Evolutionary conservation across 331 rosid genomes (phyloP), one percentile per base, ranked within the genome.

Genomic region (Erythrophleum ivorense): DNA sequence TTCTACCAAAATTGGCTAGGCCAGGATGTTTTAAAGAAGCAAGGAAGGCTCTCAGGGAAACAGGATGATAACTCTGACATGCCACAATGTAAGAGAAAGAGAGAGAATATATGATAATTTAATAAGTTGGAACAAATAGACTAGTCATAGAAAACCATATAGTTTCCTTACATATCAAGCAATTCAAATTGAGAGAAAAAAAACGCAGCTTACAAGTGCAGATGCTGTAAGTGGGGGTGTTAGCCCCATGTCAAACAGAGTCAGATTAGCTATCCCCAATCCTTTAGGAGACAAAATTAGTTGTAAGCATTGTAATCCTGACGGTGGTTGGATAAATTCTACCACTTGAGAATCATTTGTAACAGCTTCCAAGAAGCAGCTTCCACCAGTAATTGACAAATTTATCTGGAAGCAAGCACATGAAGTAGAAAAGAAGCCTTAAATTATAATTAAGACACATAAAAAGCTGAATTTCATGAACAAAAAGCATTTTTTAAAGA

Each of bases 351-450:
- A 88, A 91, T 91, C 89, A 76, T 95, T 93, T 73, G 90, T 90
- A 84, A 70, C 78, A 67, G 92, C 91, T 85, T 95, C 97, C 90
- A 95, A 82, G 84, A 89, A 91, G 91, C 98, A 90, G 94, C 99
- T 95, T 81, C 99, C 99, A 65, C 99, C 99, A 81, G 85, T 86
- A 74, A 91, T 93, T 62, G 93, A 87, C 86, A 95, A 77, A 71
- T 89, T 89, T 49, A 83, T 88, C 98, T 94, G 86, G 62, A 86
- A 67, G 76, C 59, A 71, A 60, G 52, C 53, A 64, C 60, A 55
- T 15, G 73, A 77, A 70, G 78, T 60, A 80, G 60, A 53, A 65
- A 65, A 79, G 19, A 33, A 33, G 59, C 62, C 16, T 40, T 40
- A 38, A 50, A 65, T 78, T 45, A 58, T 65, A 73, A 53, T 29